A percentile compares a stretch with the other conserved stretches of the same genome.
These are phyloP conservation scores for Magnusiomyces paraingens DNA, from an alignment of 1,139 yeast species.

Conservation along the genomic window DNA sequence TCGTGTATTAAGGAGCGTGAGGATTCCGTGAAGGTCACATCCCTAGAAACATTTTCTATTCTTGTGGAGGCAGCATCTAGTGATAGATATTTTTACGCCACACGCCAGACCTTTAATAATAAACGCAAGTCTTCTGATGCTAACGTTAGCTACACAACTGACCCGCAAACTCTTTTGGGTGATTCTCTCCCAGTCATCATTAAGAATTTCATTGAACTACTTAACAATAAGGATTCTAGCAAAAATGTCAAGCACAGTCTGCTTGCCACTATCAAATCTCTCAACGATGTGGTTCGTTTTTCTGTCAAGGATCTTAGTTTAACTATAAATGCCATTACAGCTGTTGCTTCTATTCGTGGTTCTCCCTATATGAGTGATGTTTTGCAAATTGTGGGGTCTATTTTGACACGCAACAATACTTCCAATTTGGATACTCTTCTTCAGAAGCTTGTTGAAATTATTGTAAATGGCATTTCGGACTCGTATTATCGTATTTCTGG, in stretches of 20 bases:
- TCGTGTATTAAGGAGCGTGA: conserved; percentile 35
- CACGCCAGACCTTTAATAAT: conserved; percentile 23
- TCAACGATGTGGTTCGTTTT: conserved; percentile 18
- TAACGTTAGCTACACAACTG: conserved; percentile 27
- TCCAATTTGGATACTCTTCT: conserved; percentile 23
- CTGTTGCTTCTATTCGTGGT: conserved; percentile 7
- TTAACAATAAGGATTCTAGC: conserved; percentile 16
- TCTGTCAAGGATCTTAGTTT: conserved; percentile 12
- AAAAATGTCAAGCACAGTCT: conserved; percentile 19
- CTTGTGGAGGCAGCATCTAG: conserved; percentile 27
- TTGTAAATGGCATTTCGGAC: conserved; percentile 41
- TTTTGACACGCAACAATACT: conserved; percentile 17
- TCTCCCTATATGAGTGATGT: conserved; percentile 18
- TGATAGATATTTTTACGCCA: conserved; percentile 24
- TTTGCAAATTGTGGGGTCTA: conserved; percentile 20
- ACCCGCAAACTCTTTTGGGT: conserved; percentile 23
- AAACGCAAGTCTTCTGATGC: conserved; percentile 34
- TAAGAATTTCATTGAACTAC: conserved; percentile 19
- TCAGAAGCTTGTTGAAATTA: conserved; percentile 31
- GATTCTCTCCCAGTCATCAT: conserved; percentile 21
- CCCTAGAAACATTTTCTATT: conserved; percentile 29
- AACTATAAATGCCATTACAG: conserved; percentile 14
- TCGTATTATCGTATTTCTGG: conserved; percentile 47
- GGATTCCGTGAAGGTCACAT: conserved; percentile 35
- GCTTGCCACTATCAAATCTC: conserved; percentile 17